A percentile compares a stretch with the other conserved stretches of the same genome.
Conservation (phyloP, 2,329 filamentous ascomycete genomes). For the Ophiostoma sp. region DNA sequence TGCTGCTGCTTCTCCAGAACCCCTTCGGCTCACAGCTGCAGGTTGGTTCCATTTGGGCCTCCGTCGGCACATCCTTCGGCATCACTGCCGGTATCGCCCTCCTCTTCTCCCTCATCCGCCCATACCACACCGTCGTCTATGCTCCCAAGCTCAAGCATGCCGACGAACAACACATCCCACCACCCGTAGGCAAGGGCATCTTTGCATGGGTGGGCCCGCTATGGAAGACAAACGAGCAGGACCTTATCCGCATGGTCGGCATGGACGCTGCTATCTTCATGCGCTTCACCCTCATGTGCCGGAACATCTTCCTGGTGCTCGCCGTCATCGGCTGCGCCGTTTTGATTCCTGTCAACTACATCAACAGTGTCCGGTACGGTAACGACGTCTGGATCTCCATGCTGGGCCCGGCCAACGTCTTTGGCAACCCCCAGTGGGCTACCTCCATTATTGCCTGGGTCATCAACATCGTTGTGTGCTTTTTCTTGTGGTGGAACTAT, state of each 20-base stretch:
- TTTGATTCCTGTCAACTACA: conserved; percentile 77
- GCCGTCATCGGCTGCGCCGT: conserved; percentile 72
- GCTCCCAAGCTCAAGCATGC: conserved; percentile 91
- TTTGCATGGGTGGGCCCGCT: conserved; percentile 85
- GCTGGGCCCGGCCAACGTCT: conserved; percentile 61
- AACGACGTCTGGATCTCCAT: conserved; percentile 53
- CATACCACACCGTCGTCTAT: conserved; percentile 89
- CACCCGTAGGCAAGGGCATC: conserved; percentile 79
- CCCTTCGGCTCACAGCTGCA: conserved; percentile 51
- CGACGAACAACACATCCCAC: conserved; percentile 85
- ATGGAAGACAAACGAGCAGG: conserved; percentile 72
- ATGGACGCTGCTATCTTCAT: conserved; percentile 91
- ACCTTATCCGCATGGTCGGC: conserved; percentile 78
- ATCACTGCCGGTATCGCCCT: conserved; percentile 73
- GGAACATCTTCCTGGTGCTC: conserved; percentile 80
- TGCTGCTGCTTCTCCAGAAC: conserved; percentile 51
- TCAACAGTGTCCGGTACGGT: conserved; percentile 44
- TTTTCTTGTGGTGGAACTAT: conserved; percentile 91
- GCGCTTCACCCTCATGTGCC: conserved; percentile 84
- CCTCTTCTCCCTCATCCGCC: conserved; percentile 83
- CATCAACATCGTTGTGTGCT: conserved; percentile 73
- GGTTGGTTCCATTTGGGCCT: conserved; percentile 69
- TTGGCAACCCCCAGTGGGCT: conserved; percentile 56
- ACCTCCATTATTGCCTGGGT: conserved; percentile 61
- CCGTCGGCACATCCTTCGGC: conserved; percentile 76